phyloP scores from a whole-genome alignment of 2,329 filamentous ascomycete species.

The Alternaria tenuissima region DNA sequence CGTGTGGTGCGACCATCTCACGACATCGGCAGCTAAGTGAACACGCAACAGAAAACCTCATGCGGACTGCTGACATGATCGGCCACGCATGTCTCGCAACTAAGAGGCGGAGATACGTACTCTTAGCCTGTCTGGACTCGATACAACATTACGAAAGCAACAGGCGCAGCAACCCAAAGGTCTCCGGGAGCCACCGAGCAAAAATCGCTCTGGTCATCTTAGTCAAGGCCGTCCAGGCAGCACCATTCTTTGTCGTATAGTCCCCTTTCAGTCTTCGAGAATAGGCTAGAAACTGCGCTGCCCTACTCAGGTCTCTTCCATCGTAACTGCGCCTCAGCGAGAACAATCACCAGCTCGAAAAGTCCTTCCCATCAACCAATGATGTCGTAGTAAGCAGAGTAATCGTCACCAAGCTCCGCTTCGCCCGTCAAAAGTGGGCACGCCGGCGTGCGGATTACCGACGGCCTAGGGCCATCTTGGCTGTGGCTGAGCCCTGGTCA shows the following conservation, averaged over 20 bases:
- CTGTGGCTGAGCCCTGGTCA: conserved; percentile 23
- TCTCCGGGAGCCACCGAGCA: background rate
- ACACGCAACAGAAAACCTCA: background rate
- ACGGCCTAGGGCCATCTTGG: conserved; percentile 11
- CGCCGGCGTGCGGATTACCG: background rate
- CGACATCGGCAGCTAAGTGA: background rate
- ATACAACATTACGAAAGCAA: conserved; percentile 2
- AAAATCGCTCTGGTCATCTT: background rate
- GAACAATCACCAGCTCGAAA: conserved; percentile 8
- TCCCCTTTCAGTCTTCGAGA: background rate
- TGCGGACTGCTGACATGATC: background rate
- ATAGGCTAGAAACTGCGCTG: background rate
- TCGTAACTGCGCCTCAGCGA: conserved; percentile 8
- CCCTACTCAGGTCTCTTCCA: background rate
- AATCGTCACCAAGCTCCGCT: conserved; percentile 6
- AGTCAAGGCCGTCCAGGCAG: background rate
- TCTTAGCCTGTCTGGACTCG: background rate
- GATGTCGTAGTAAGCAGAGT: background rate
- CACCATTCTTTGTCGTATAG: background rate
- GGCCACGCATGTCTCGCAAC: background rate
- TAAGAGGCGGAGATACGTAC: background rate
- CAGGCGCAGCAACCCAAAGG: conserved; percentile 1
- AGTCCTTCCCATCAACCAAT: background rate
- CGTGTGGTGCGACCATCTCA: background rate
- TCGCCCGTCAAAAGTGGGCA: conserved; percentile 4